Percentiles rank a stretch among this genome's conserved stretches.
phyloP scores from a whole-genome alignment of 768 basidiomycete genomes.

The Mycena indigotica region DNA sequence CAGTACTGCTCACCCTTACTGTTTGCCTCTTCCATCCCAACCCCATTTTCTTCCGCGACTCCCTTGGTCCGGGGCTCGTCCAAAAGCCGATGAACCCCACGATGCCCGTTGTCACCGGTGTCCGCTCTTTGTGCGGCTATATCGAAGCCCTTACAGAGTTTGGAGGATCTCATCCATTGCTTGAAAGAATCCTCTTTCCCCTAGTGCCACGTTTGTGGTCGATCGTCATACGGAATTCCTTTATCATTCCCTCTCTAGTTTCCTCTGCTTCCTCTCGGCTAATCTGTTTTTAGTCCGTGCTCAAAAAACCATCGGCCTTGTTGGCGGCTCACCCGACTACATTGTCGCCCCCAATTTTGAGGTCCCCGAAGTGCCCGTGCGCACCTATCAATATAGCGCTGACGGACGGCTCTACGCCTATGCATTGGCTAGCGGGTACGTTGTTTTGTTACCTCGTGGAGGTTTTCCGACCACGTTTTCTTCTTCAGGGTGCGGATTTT shows the following conservation, averaged over 20 bases:
- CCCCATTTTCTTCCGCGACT: constrained; percentile 4
- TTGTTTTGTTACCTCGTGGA: constrained; percentile 27
- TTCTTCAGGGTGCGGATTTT: constrained; percentile 70
- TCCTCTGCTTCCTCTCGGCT: background rate
- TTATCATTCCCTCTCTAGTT: no score
- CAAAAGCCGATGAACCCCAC: no score
- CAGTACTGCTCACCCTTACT: no score
- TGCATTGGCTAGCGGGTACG: constrained; percentile 73
- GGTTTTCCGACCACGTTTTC: constrained; percentile 13
- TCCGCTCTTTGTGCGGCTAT: no score
- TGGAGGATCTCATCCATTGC: no score
- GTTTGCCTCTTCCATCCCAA: constrained; percentile 19
- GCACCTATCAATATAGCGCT: constrained; percentile 78
- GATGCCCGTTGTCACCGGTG: no score
- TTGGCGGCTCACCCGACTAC: constrained; percentile 82
- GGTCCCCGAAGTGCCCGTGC: constrained; percentile 69
- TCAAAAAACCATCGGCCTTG: constrained; percentile 89
- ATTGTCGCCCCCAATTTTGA: constrained; percentile 60
- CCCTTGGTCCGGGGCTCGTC: no score
- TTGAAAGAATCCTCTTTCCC: no score
- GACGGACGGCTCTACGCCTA: constrained; percentile 90
- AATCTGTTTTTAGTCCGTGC: constrained; percentile 68
- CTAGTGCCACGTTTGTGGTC: background rate
- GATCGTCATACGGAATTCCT: background rate
- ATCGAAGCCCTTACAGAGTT: no score